Evolutionary conservation across 176 grass and related monocot species (phyloP).

Genomic region (Poa pratensis): DNA sequence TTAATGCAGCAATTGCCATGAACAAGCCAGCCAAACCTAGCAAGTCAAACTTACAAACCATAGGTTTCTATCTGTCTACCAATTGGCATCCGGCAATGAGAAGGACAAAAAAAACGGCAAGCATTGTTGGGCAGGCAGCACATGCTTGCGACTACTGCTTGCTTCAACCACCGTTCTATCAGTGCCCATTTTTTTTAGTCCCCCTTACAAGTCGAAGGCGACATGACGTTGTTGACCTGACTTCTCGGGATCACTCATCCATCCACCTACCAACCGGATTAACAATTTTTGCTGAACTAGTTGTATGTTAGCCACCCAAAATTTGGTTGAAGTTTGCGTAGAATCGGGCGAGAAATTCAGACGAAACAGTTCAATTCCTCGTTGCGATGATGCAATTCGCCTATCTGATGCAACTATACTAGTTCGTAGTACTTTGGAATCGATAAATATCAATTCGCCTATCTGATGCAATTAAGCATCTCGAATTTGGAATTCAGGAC

Average conservation of each 20-base stretch:
- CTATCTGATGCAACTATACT: too few relatives aligned
- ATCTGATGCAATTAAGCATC: too few relatives aligned
- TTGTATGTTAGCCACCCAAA: background rate
- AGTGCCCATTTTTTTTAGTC: conserved; percentile 4
- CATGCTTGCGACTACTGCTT: conserved; percentile 8
- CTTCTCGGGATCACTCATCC: background rate
- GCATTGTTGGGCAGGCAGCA: conserved; percentile 31
- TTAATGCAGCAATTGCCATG: background rate
- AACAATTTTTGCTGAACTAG: background rate
- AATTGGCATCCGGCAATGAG: background rate
- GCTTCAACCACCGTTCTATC: conserved; percentile 25
- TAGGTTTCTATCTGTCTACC: background rate
- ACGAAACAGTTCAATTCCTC: background rate
- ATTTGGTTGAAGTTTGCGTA: background rate
- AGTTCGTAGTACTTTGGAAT: too few relatives aligned
- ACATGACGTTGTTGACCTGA: conserved; percentile 33
- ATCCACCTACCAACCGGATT: conserved; percentile 11
- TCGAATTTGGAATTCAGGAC: background rate
- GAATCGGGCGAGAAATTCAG: background rate
- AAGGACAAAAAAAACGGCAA: conserved; percentile 30
- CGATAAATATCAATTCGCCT: too few relatives aligned
- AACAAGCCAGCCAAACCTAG: background rate
- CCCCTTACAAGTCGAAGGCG: conserved; percentile 10
- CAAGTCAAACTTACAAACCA: conserved; percentile 16
- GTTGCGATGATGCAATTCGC: background rate